Percentiles rank a stretch among this genome's conserved stretches.
phyloP scores from a whole-genome alignment of 257 asterid species.

The Petunia axillaris region DNA sequence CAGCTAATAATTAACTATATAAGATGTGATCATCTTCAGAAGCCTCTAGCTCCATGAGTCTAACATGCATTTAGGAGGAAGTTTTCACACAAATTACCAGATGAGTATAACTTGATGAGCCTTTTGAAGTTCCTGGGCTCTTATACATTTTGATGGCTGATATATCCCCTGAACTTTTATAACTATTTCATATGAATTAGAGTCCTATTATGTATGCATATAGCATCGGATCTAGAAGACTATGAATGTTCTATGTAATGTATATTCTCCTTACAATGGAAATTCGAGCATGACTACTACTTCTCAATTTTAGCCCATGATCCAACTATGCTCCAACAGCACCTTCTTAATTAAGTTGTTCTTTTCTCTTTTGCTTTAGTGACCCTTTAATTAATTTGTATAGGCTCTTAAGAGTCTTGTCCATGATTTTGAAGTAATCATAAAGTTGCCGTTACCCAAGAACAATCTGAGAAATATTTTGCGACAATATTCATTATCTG shows the following conservation, averaged over 20 bases:
- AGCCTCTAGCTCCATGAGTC: not conserved
- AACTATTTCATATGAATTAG: not conserved
- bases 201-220: not conserved
- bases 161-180: constrained; percentile 5
- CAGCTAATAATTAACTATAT: not conserved
- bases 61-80: constrained; percentile 12
- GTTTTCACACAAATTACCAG: not conserved
- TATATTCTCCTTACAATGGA: constrained; percentile 19
- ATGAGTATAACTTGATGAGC: constrained; percentile 5
- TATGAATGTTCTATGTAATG: not conserved
- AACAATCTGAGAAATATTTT: not conserved
- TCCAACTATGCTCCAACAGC: not conserved
- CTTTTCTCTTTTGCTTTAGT: not conserved
- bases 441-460: not conserved
- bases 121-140: constrained; percentile 6
- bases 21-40: no score
- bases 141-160: constrained; percentile 20
- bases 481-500: not conserved
- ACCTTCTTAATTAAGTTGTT: not conserved
- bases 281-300: not conserved
- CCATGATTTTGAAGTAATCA: not conserved
- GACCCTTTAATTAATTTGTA: not conserved
- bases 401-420: not conserved
- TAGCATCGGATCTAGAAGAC: not conserved
- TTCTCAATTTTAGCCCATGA: not conserved